Base-by-base conservation (phyloP, 345 rosid genomes). In the Litchi chinensis region DNA sequence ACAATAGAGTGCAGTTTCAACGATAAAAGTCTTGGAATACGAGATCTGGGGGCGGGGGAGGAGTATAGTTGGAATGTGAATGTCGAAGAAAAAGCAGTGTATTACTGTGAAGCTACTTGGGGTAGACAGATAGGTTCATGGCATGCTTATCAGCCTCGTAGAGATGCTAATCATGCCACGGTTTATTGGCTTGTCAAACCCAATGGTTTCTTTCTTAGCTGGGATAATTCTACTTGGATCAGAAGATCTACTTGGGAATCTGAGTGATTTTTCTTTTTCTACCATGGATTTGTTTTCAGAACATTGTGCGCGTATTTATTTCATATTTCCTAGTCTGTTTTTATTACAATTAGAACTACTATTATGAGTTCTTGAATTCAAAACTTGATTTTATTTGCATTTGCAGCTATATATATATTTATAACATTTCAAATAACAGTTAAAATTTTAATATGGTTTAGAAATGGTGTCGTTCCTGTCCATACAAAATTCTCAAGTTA, bases 141-240 rank as follows among this genome's bases (percentile, higher is more conserved):
- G 81, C 73, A 79, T 67, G 85, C 78, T 5, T 83, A 44, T 22
- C 78, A 83, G 56, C 83, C 81, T 1, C 15, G 62, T 1, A 62
- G 86, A 70, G 86, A 83, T 46, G 24, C 21, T 13, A 70, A 32
- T 32, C 68, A 19, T 21, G 4, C 16, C 6, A 48, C 37, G 0
- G 80, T 83, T 5, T 83, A 72, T 56, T 83, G 86, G 86, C 28
- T 57, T 39, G 73, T 79, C 5, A 79, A 68, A 62, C 46, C 63
- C 6, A 50, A 62, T 1, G 86, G 83, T 26, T 67, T 83, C 63
- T 83, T 68, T 19, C 76, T 72, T 6, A 77, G 85, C 48, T 76
- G 78, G 80, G 83, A 83, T 77, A 83, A 83, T 41, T 67, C 76
- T 41, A 79, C 28, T 32, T 79, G 86, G 86, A 72, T 77, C 57